Evolutionary conservation across 1,284 basidiomycete genomes (phyloP).

Genomic region (Macrocybe sp.): DNA sequence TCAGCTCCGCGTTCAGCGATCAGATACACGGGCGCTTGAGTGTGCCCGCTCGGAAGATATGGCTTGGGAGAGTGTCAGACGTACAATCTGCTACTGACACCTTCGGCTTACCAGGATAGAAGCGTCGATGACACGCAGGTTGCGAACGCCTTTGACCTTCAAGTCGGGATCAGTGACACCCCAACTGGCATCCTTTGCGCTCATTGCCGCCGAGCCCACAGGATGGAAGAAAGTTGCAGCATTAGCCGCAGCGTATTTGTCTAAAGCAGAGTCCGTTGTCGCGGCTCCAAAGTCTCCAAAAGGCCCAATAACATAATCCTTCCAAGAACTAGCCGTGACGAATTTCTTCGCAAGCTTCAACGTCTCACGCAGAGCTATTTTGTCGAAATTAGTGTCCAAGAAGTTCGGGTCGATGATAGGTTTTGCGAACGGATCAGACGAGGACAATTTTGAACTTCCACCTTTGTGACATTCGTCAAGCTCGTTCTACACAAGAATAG

Average conservation of each 20-base stretch:
- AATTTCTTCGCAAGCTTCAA: conserved; percentile 18
- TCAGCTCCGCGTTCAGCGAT: conserved; percentile 1
- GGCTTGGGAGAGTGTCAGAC: neutral
- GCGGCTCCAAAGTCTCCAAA: conserved; percentile 14
- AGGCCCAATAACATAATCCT: conserved; percentile 17
- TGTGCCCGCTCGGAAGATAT: conserved; percentile 1
- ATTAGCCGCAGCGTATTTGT: conserved; percentile 16
- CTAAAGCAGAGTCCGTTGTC: conserved; percentile 20
- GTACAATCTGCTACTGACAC: neutral
- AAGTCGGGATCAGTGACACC: conserved; percentile 50
- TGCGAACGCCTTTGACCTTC: conserved; percentile 25
- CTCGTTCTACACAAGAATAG: neutral
- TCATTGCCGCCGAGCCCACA: conserved; percentile 24
- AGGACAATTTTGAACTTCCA: conserved; percentile 23
- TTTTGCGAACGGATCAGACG: conserved; percentile 17
- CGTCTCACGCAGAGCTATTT: conserved; percentile 14
- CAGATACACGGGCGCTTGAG: conserved; percentile 1
- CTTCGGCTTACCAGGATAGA: conserved; percentile 23
- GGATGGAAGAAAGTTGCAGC: conserved; percentile 21
- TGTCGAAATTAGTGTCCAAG: conserved; percentile 19
- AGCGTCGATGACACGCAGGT: conserved; percentile 33
- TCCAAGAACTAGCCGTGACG: conserved; percentile 17
- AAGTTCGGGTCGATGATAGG: conserved; percentile 23
- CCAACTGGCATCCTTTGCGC: conserved; percentile 11
- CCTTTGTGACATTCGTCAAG: conserved; percentile 12